These are phyloP conservation scores for Boletus rufocinnamomeus DNA, from an alignment of 768 basidiomycete species.

Conservation along the genomic window DNA sequence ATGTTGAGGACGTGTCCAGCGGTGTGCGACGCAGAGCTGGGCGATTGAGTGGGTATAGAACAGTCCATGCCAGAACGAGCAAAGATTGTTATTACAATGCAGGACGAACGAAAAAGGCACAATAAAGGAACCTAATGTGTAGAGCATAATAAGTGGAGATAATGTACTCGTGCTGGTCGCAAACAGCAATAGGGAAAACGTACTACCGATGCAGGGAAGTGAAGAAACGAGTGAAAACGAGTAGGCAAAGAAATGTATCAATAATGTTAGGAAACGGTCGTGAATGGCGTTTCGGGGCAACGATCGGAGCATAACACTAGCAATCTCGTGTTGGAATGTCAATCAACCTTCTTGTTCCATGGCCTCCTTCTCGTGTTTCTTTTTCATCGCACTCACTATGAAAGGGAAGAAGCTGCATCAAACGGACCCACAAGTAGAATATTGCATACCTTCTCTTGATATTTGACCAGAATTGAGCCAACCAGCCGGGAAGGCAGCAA, in stretches of 20 bases:
- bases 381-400: slow-evolving; percentile 83
- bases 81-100: slow-evolving; percentile 7
- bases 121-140: slow-evolving; percentile 21
- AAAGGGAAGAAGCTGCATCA: not conserved
- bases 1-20: too few species aligned
- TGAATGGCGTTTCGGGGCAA: not conserved
- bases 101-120: not conserved
- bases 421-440: not conserved
- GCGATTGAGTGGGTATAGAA: not conserved
- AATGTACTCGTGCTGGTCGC: slow-evolving; percentile 15
- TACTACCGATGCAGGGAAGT: not conserved
- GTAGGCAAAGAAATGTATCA: slow-evolving; percentile 8
- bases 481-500: slow-evolving; percentile 76
- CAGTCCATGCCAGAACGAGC: not conserved
- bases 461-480: slow-evolving; percentile 89
- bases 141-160: slow-evolving; percentile 15
- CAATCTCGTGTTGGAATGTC: not conserved
- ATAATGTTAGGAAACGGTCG: slow-evolving; percentile 24
- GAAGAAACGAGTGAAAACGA: not conserved
- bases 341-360: slow-evolving; percentile 54
- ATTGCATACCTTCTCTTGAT: slow-evolving; percentile 73
- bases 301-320: not conserved
- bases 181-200: not conserved
- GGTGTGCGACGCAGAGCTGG: not conserved
- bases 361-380: slow-evolving; percentile 71